Conservation (phyloP, 805 yeast species). For the Candida dajiaensis region DNA sequence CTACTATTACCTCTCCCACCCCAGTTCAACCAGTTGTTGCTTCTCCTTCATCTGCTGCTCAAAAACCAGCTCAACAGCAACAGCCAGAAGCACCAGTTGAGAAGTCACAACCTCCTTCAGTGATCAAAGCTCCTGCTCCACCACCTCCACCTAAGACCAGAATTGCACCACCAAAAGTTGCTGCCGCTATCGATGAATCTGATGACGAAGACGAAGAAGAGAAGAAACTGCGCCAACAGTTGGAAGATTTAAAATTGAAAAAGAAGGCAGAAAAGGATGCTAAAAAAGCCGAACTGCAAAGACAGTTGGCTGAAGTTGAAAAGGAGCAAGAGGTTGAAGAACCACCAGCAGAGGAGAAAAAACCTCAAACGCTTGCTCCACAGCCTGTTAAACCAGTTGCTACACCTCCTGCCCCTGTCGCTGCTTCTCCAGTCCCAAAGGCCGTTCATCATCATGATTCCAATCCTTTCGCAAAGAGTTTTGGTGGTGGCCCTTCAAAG, state of each 20-base stretch:
- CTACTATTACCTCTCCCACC: not conserved
- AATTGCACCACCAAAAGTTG: not conserved
- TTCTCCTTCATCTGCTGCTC: not conserved
- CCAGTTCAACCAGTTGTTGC: not conserved
- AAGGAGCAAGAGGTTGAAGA: slow-evolving; percentile 41
- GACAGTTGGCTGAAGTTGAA: slow-evolving; percentile 51
- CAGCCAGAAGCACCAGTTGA: slow-evolving; percentile 4
- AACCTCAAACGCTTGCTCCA: slow-evolving; percentile 18
- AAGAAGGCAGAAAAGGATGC: slow-evolving; percentile 57
- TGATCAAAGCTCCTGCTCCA: slow-evolving; percentile 3
- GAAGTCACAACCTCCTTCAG: slow-evolving; percentile 1
- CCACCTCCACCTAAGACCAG: slow-evolving; percentile 14
- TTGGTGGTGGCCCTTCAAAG: slow-evolving; percentile 1
- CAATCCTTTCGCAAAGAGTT: slow-evolving; percentile 21
- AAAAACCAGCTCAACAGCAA: slow-evolving; percentile 1
- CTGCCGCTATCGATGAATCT: slow-evolving; percentile 15
- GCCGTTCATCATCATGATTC: slow-evolving; percentile 18
- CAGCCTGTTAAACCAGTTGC: slow-evolving; percentile 8
- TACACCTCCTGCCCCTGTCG: slow-evolving; percentile 7
- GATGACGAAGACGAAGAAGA: slow-evolving; percentile 45
- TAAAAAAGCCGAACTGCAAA: slow-evolving; percentile 48
- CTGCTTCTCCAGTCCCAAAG: slow-evolving; percentile 14
- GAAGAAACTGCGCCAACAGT: slow-evolving; percentile 34
- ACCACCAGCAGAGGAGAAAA: slow-evolving; percentile 24
- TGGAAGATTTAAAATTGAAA: slow-evolving; percentile 39